Percentiles rank a stretch among this genome's conserved stretches.
These are phyloP conservation scores for Cytospora mali DNA, from an alignment of 2,329 filamentous ascomycete species.

Conservation along the genomic window DNA sequence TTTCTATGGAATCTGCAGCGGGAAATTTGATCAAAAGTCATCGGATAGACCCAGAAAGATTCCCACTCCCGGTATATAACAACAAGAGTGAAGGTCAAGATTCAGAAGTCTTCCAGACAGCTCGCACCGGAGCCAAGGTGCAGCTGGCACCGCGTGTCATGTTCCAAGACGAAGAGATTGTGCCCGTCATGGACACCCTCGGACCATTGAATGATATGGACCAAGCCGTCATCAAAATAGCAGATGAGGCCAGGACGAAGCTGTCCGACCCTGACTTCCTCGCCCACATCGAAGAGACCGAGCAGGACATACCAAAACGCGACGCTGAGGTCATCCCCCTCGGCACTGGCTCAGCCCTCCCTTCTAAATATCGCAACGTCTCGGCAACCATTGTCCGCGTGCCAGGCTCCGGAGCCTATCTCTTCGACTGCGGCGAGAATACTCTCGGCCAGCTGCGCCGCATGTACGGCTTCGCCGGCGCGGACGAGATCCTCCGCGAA, in stretches of 20 bases:
- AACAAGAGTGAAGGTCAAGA: slow-evolving; percentile 43
- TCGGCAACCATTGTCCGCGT: slow-evolving; percentile 84
- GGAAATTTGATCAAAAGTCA: slow-evolving; percentile 69
- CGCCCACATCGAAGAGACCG: slow-evolving; percentile 51
- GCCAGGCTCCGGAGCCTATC: slow-evolving; percentile 82
- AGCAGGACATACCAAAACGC: slow-evolving; percentile 68
- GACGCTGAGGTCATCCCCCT: slow-evolving; percentile 84
- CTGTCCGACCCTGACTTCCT: slow-evolving; percentile 50
- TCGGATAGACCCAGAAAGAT: slow-evolving; percentile 73
- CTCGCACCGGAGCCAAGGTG: slow-evolving; percentile 48
- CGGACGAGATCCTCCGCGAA: slow-evolving; percentile 73
- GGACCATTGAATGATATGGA: slow-evolving; percentile 45
- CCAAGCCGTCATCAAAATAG: slow-evolving; percentile 53
- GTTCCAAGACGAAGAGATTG: slow-evolving; percentile 49
- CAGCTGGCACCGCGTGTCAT: slow-evolving; percentile 51
- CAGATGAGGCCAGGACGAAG: slow-evolving; percentile 48
- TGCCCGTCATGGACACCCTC: slow-evolving; percentile 52
- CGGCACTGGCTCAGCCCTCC: slow-evolving; percentile 87
- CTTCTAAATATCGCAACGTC: slow-evolving; percentile 94
- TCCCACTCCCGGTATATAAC: slow-evolving; percentile 68
- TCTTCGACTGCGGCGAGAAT: slow-evolving; percentile 91
- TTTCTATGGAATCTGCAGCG: slow-evolving; percentile 70
- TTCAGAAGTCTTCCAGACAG: slow-evolving; percentile 39
- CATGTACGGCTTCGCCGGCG: slow-evolving; percentile 65
- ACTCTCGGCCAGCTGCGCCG: slow-evolving; percentile 86